Evolutionary conservation across 805 yeast species (phyloP).

Genomic region (Candida broadrunensis): DNA sequence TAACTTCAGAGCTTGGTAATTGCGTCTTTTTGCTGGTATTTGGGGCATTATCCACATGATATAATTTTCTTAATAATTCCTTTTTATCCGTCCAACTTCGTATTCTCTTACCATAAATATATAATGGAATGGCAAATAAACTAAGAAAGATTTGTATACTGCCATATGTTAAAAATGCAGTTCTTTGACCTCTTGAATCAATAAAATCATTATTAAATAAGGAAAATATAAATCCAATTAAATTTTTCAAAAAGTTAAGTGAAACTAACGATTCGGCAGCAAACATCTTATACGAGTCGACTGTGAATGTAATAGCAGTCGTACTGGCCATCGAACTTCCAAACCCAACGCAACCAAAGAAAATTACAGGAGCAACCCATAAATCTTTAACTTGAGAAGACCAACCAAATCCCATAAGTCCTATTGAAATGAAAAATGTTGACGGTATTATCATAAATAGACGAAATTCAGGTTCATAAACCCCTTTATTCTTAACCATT

Average conservation of each 20-base stretch:
- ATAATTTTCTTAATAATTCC: conserved; percentile 39
- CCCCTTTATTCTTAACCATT: conserved; percentile 46
- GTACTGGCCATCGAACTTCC: conserved; percentile 63
- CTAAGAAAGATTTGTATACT: conserved; percentile 48
- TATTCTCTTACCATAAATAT: conserved; percentile 50
- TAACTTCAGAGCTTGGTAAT: neutral
- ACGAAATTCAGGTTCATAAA: conserved; percentile 64
- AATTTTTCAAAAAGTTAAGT: conserved; percentile 52
- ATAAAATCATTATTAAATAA: conserved; percentile 51
- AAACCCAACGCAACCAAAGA: conserved; percentile 55
- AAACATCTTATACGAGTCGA: conserved; percentile 54
- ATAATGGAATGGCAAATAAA: conserved; percentile 48
- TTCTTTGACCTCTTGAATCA: conserved; percentile 38
- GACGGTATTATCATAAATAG: conserved; percentile 51
- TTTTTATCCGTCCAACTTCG: conserved; percentile 51
- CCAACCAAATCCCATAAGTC: conserved; percentile 67
- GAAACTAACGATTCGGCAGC: conserved; percentile 60
- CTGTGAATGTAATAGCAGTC: conserved; percentile 57
- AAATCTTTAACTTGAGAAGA: conserved; percentile 41
- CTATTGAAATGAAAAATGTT: conserved; percentile 43
- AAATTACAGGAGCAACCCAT: conserved; percentile 59
- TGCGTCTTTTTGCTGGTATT: neutral
- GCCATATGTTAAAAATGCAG: conserved; percentile 52
- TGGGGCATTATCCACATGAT: conserved; percentile 15
- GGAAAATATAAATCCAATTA: conserved; percentile 54